Base-by-base conservation (phyloP, 306 rosid genomes). In the Trichosanthes cucumerina region DNA sequence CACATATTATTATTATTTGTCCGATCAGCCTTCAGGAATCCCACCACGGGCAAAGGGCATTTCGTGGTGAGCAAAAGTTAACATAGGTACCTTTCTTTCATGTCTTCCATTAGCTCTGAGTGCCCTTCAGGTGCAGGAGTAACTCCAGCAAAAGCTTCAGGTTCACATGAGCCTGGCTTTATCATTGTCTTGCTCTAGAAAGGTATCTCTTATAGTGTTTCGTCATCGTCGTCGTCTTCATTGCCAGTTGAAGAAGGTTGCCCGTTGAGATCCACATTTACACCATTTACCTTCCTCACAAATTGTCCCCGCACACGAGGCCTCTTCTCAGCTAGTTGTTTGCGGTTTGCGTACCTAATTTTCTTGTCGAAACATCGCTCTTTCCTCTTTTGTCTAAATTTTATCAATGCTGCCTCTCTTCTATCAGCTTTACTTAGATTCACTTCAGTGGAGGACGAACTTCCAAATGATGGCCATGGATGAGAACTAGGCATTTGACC, bases 301-400 rank as follows among this genome's bases (percentile, higher is more conserved):
- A 93, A 92, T 82, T 93, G 98, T 64, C 98, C 98, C 44, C 91
- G 88, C n/a, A 93, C 90, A 18, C 97, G 93, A 57, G 94, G 97
- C 88, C 94, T 88, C 78, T 90, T 92, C 80, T 94, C 93, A 2
- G 98, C 98, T 65, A 94, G 96, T 53, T 26, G 82, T 76, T 94
- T 94, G 26, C 96, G 79, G 80, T 92, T 94, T 62, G 87, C 92
- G 44, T 94, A 94, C 80, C 98, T 84, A 66, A 95, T 92, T 89
- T 91, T 92, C 85, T 95, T 95, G 80, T 92, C 97, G 64, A 95
- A 95, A 82, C 97, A 92, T 4, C 98, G 91, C 63, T 95, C 97
- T 88, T 92, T 90, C 82, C 98, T 89, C 85, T 95, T 95, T 80
- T 92, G 96, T 84, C 96, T 85, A 80, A 95, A 95, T 82, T 95